Conservation (phyloP, 2,329 filamentous ascomycete species). For the Drechslerella dactyloides region DNA sequence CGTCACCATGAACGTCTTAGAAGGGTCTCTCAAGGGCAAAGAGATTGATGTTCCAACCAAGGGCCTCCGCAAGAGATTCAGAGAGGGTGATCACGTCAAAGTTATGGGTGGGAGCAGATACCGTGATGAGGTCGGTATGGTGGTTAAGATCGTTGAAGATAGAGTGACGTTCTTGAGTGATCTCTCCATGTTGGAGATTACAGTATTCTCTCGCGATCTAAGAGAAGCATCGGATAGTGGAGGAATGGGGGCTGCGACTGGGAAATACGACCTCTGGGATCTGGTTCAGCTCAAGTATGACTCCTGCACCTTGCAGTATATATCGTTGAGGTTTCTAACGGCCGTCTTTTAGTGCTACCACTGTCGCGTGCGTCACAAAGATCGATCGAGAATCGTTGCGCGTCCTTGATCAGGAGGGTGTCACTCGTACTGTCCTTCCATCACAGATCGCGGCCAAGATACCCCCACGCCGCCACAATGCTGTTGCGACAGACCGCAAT, state of each 20-base stretch:
- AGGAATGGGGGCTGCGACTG: constrained; percentile 76
- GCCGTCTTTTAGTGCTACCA: constrained; percentile 67
- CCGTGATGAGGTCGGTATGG: constrained; percentile 94
- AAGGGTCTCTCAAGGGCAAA: constrained; percentile 81
- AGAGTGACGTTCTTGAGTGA: constrained; percentile 91
- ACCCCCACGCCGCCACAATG: constrained; percentile 74
- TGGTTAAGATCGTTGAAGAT: constrained; percentile 90
- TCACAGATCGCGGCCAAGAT: constrained; percentile 92
- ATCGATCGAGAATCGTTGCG: constrained; percentile 91
- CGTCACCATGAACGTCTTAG: constrained; percentile 82
- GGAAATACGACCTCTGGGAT: constrained; percentile 89
- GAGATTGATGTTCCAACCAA: constrained; percentile 91
- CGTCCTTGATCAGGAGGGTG: constrained; percentile 88
- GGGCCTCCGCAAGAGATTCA: constrained; percentile 89
- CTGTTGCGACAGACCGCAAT: constrained; percentile 89
- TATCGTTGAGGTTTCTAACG: constrained; percentile 55
- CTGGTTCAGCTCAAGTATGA: constrained; percentile 85
- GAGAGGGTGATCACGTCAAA: constrained; percentile 94
- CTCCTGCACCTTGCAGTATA: constrained; percentile 49
- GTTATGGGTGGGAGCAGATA: constrained; percentile 96
- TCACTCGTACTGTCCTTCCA: constrained; percentile 79
- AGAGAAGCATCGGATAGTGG: constrained; percentile 91
- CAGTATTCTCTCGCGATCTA: constrained; percentile 96
- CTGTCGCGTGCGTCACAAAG: constrained; percentile 91
- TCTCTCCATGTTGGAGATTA: constrained; percentile 90